phyloP scores from a whole-genome alignment of 148 eudicot species.

The Agrostemma githago region DNA sequence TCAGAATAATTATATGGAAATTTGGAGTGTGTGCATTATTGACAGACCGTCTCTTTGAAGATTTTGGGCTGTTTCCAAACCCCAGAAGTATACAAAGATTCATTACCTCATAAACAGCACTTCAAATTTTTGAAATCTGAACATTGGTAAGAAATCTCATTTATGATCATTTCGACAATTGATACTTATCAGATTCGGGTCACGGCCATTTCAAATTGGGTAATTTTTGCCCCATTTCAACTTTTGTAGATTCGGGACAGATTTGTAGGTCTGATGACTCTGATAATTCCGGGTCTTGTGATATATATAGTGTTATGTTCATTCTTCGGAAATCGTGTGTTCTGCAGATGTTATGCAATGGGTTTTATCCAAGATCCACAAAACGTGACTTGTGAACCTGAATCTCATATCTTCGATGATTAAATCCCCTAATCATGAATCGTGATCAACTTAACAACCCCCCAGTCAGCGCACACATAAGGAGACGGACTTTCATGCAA shows the following conservation, averaged over 20 bases:
- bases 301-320: too few species aligned
- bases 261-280: neutral
- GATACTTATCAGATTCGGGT: neutral
- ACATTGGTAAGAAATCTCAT: neutral
- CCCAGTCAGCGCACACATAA: too few species aligned
- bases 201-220: too few species aligned
- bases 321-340: too few species aligned
- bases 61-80: neutral
- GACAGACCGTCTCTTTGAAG: too few species aligned
- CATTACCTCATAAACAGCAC: too few species aligned
- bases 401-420: neutral
- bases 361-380: neutral
- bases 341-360: neutral
- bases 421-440: too few species aligned
- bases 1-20: too few species aligned
- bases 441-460: too few species aligned
- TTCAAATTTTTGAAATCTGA: too few species aligned
- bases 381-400: neutral
- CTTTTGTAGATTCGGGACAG: neutral
- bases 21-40: too few species aligned
- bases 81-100: neutral
- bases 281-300: neutral
- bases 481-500: too few species aligned
- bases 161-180: neutral
- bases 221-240: neutral